A percentile compares a stretch with the other conserved stretches of the same genome.
Evolutionary conservation across 225 moss, liverwort and hornwort genomes (phyloP).

Genomic region (Bryum argenteum): DNA sequence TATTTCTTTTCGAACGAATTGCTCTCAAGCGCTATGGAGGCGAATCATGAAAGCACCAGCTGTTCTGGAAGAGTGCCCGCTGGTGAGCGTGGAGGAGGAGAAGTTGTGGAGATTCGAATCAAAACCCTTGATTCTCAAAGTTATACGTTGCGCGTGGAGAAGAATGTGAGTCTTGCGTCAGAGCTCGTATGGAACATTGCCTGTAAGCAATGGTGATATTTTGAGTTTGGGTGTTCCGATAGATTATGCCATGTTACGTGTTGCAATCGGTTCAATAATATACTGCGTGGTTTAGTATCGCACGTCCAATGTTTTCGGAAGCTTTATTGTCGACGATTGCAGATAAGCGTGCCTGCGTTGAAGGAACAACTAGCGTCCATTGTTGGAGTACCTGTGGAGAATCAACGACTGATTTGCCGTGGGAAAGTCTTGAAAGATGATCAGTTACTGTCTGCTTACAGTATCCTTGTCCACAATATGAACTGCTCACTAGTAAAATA

Average conservation of each 20-base stretch:
- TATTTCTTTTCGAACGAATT: not conserved
- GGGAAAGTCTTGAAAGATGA: conserved; percentile 94
- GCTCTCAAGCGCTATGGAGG: conserved; percentile 36
- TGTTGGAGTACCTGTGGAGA: conserved; percentile 81
- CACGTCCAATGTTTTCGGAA: not conserved
- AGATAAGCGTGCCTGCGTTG: conserved; percentile 79
- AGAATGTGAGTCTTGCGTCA: conserved; percentile 54
- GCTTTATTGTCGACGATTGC: conserved; percentile 27
- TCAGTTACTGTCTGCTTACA: conserved; percentile 80
- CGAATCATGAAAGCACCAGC: conserved; percentile 54
- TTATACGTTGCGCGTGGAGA: conserved; percentile 74
- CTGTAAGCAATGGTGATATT: not conserved
- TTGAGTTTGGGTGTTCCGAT: no score
- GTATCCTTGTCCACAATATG: conserved; percentile 57
- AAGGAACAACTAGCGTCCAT: conserved; percentile 81
- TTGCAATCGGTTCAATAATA: not conserved
- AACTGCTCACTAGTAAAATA: not conserved
- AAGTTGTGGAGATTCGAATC: conserved; percentile 80
- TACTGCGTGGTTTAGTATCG: not conserved
- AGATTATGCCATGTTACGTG: no score
- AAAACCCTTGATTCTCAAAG: conserved; percentile 82
- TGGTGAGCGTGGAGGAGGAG: conserved; percentile 46
- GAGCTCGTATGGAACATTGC: conserved; percentile 11
- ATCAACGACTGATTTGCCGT: conserved; percentile 86
- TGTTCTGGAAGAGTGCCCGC: conserved; percentile 52